Evolutionary conservation across 2,329 filamentous ascomycete species (phyloP), one percentile per base, ranked within the genome.

Genomic region (Cercospora beticola): DNA sequence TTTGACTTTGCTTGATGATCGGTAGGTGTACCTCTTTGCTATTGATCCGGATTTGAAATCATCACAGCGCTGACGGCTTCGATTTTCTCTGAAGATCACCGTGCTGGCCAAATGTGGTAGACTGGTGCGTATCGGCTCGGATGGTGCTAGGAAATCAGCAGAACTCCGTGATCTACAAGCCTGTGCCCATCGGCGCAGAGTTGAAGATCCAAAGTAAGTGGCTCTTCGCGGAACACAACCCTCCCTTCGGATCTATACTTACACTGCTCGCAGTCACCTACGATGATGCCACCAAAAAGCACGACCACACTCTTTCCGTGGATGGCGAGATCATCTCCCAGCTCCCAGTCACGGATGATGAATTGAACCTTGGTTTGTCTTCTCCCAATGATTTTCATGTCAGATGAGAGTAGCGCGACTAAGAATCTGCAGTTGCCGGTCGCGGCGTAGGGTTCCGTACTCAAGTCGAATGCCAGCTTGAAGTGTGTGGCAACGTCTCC

Each of bases 381-480:
- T 10, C 8, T n/a, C 33, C 18, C 14, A 2, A 14, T 46, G 21
- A 0, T 5, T 23, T 5, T 9, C 28, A 26, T 16, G 16, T n/a
- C 16, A 18, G 2, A 4, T n/a, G 21, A 23, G 14, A n/a, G 16
- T 5, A 28, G n/a, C 14, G 5, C 7, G 33, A n/a, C 36, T 43
- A 1, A 43, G 16, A 43, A 3, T 1, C 0, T n/a, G 36, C 36
- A 62, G 60, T 28, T 31, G 60, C 26, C 21, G 60, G 60, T 6
- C 60, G 60, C 3, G 60, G 1, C 43, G 36, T 52, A 1, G 60
- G 4, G 4, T 62, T 49, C 40, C 43, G 60, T 7, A 49, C 60
- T 2, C 60, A 52, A 23, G 46, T 62, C 60, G 60, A 62, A 52
- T 62, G 60, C 43, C 60, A 62, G 40, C 26, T 31, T n/a, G 60